phyloP scores from a whole-genome alignment of 2,329 filamentous ascomycete species.

The Colletotrichum lini region DNA sequence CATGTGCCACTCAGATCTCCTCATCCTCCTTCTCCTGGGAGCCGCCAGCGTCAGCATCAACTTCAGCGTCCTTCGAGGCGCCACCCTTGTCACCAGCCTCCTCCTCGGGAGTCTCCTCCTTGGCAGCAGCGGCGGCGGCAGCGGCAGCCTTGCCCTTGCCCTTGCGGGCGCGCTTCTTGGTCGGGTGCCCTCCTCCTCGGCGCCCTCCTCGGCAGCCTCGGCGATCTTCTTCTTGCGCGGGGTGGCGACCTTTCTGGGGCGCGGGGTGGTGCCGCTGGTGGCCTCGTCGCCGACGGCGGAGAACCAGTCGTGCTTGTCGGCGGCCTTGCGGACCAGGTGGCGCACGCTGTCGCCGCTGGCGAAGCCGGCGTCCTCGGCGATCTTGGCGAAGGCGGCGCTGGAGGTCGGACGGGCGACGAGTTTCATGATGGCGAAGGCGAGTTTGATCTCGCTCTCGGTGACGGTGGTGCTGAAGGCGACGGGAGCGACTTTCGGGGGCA shows the following conservation, averaged over 20 bases:
- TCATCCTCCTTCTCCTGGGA: not conserved
- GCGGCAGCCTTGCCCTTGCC: slow-evolving; percentile 7
- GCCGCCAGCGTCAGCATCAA: not conserved
- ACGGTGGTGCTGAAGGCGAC: not conserved
- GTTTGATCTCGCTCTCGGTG: slow-evolving; percentile 30
- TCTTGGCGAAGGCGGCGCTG: not conserved
- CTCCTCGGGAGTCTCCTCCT: not conserved
- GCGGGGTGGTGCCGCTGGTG: not conserved
- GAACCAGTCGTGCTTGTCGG: slow-evolving; percentile 27
- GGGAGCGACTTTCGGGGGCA: slow-evolving; percentile 29
- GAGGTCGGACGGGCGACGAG: slow-evolving; percentile 9
- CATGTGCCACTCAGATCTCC: not conserved
- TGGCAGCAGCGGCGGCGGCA: not conserved
- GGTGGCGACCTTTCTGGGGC: slow-evolving; percentile 21
- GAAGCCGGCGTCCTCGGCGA: slow-evolving; percentile 22
- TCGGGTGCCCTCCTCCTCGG: slow-evolving; percentile 17
- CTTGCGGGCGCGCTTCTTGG: slow-evolving; percentile 33
- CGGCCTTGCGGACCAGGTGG: slow-evolving; percentile 14
- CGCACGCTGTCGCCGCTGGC: slow-evolving; percentile 26
- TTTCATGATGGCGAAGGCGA: slow-evolving; percentile 24
- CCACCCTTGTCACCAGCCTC: not conserved
- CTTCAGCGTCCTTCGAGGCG: not conserved
- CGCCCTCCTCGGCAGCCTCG: slow-evolving; percentile 1
- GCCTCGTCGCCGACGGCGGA: not conserved
- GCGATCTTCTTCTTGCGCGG: slow-evolving; percentile 35